phyloP scores from a whole-genome alignment of 345 rosid species.

The Syzygium aromaticum region DNA sequence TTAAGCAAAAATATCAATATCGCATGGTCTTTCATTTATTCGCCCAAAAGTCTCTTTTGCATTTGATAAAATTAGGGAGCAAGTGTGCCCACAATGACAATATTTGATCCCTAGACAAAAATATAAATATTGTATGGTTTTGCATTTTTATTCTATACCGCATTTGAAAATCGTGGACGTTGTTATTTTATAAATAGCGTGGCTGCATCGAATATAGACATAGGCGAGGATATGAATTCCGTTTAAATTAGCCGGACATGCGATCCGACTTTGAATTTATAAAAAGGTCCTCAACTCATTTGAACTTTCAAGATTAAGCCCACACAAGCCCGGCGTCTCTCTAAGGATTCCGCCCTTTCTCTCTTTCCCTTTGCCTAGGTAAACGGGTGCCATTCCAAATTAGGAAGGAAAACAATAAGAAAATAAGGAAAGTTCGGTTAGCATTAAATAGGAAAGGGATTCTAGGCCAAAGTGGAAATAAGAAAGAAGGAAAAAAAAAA shows the following conservation, averaged over 20 bases:
- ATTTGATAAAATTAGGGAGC: too few species aligned
- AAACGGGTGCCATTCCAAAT: background rate
- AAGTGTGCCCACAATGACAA: background rate
- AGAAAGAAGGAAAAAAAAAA: background rate
- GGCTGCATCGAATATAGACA: background rate
- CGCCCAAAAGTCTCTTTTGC: background rate
- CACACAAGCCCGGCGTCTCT: background rate
- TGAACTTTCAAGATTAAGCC: background rate
- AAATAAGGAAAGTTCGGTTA: background rate
- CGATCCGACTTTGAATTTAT: background rate
- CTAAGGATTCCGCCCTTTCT: background rate
- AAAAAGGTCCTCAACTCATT: background rate
- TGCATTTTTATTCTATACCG: background rate
- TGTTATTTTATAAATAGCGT: background rate
- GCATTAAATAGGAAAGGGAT: background rate
- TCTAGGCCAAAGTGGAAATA: background rate
- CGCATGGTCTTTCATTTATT: background rate
- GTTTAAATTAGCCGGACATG: background rate
- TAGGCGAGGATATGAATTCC: background rate
- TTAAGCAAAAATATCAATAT: background rate
- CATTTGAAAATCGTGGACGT: background rate
- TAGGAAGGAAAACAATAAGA: background rate
- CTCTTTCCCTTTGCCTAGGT: background rate
- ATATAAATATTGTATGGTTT: background rate
- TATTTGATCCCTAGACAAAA: background rate